phyloP scores from a whole-genome alignment of 805 yeast genomes.

The Lipomyces sp. region DNA sequence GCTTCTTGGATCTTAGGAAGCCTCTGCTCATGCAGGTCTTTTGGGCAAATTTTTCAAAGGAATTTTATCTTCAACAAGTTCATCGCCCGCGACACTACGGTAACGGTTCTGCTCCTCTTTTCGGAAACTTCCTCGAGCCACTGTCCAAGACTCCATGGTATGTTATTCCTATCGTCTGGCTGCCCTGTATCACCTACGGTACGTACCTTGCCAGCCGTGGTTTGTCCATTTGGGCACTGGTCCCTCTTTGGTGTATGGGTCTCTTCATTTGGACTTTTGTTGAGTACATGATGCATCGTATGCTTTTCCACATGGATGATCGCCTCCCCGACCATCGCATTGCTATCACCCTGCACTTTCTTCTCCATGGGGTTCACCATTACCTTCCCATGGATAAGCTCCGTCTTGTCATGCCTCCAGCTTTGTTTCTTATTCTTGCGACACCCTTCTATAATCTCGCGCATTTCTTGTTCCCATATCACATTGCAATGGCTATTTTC shows the following conservation, averaged over 20 bases:
- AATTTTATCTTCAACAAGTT: slow-evolving; percentile 91
- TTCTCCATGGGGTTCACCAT: slow-evolving; percentile 95
- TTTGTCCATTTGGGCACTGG: slow-evolving; percentile 52
- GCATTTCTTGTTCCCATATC: slow-evolving; percentile 74
- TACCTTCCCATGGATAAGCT: slow-evolving; percentile 94
- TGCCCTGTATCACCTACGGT: slow-evolving; percentile 74
- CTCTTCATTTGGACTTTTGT: slow-evolving; percentile 89
- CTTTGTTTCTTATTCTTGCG: slow-evolving; percentile 72
- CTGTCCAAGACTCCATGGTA: slow-evolving; percentile 92
- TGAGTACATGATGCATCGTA: slow-evolving; percentile 87
- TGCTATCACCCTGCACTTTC: slow-evolving; percentile 81
- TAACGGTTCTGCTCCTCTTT: slow-evolving; percentile 92
- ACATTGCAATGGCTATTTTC: slow-evolving; percentile 87
- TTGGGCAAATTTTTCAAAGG: slow-evolving; percentile 75
- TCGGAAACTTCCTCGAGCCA: slow-evolving; percentile 95
- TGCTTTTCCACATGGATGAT: slow-evolving; percentile 88
- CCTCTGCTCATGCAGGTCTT: slow-evolving; percentile 84
- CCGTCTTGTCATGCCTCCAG: slow-evolving; percentile 96
- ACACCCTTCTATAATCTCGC: slow-evolving; percentile 82
- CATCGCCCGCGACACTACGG: slow-evolving; percentile 99
- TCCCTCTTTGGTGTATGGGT: slow-evolving; percentile 75
- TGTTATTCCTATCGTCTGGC: slow-evolving; percentile 85
- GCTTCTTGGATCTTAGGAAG: slow-evolving; percentile 81
- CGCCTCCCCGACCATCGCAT: slow-evolving; percentile 79
- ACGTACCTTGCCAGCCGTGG: slow-evolving; percentile 64